Conservation (phyloP, 83 land plant genomes). For the Picea abies region DNA sequence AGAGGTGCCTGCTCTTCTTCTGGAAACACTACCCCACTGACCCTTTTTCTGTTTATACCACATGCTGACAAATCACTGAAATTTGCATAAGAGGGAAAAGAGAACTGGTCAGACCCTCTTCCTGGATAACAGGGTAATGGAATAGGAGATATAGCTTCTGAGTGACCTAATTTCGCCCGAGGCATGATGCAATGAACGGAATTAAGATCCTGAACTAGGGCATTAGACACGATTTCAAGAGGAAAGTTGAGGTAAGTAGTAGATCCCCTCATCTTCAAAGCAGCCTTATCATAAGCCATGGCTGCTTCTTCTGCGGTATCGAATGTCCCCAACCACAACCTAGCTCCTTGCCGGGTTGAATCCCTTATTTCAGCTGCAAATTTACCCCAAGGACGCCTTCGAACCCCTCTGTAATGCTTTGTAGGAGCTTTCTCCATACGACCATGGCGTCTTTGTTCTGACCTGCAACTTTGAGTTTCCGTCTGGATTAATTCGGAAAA, state of each 20-base stretch:
- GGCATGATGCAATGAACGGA: not conserved
- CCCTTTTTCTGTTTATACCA: not conserved
- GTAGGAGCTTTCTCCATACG: not conserved
- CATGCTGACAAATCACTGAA: not conserved
- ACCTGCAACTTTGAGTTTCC: not conserved
- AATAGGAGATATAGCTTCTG: not conserved
- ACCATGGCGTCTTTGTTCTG: not conserved
- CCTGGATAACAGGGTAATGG: not conserved
- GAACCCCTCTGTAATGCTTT: conserved; percentile 5
- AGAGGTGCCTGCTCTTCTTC: not conserved
- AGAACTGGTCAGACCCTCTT: no score
- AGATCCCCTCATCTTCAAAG: not conserved
- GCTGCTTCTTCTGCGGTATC: conserved; percentile 5
- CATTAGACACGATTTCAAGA: not conserved
- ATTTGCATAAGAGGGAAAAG: not conserved
- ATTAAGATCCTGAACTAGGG: not conserved
- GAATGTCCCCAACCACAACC: not conserved
- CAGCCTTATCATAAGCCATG: not conserved
- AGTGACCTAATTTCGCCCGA: no score
- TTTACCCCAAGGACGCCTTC: not conserved
- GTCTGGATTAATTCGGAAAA: not conserved
- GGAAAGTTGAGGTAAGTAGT: not conserved
- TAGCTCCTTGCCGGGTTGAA: not conserved
- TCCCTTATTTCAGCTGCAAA: conserved; percentile 5
- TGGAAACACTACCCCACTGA: not conserved